A percentile compares a stretch with the other conserved stretches of the same genome.
These are phyloP conservation scores for Cotoneaster glaucophyllus DNA, from an alignment of 306 rosid genomes.

Conservation along the genomic window DNA sequence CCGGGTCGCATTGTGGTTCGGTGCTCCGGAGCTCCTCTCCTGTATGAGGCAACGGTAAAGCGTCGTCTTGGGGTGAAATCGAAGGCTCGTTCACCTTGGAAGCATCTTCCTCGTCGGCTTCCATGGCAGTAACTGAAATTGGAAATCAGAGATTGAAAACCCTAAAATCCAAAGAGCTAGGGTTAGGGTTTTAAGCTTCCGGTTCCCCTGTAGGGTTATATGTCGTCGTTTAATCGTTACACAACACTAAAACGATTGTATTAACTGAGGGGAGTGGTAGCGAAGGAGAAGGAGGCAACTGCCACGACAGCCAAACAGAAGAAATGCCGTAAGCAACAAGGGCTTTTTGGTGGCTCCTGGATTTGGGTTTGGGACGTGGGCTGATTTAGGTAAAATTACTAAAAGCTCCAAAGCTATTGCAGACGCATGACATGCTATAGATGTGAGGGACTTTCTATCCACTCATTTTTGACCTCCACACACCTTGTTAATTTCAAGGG, in stretches of 20 bases:
- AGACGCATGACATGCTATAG: no score
- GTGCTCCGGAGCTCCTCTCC: constrained; percentile 3
- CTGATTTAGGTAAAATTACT: not conserved
- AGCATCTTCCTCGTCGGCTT: constrained; percentile 52
- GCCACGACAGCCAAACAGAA: constrained; percentile 1
- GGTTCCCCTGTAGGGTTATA: not conserved
- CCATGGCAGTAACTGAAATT: constrained; percentile 33
- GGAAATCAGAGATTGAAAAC: constrained; percentile 23
- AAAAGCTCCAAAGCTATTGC: not conserved
- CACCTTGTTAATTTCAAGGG: no score
- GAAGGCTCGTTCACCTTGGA: constrained; percentile 9
- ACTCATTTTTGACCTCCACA: no score
- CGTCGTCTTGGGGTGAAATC: constrained; percentile 9
- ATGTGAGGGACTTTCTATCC: no score
- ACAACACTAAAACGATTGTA: not conserved
- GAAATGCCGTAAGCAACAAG: not conserved
- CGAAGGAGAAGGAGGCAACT: not conserved
- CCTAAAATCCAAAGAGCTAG: constrained; percentile 23
- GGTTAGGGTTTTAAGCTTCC: constrained; percentile 28
- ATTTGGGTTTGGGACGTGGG: not conserved
- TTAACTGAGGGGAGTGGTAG: not conserved
- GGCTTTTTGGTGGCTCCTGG: not conserved
- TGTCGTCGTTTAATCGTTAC: constrained; percentile 1
- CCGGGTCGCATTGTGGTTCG: constrained; percentile 26
- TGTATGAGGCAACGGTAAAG: constrained; percentile 1